phyloP scores from a whole-genome alignment of 1,139 yeast genomes.

The Nakaseomyces kungkrabaensis region DNA sequence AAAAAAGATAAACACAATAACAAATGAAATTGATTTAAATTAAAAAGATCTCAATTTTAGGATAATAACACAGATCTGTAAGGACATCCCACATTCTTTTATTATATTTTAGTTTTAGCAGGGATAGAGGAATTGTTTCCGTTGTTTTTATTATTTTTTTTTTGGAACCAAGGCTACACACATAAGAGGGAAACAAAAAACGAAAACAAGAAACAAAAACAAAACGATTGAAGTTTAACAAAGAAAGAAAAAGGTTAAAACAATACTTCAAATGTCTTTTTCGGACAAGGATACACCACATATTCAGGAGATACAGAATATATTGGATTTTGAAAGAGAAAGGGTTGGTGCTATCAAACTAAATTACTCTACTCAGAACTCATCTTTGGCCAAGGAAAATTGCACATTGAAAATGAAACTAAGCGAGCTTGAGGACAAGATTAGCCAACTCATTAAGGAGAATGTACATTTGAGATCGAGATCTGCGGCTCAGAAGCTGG shows the following conservation, averaged over 20 bases:
- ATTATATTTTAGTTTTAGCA: too few relatives aligned
- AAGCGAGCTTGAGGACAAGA: constrained; percentile 40
- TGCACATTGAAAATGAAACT: constrained; percentile 41
- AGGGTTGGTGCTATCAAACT: constrained; percentile 14
- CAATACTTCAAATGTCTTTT: neutral
- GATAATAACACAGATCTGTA: neutral
- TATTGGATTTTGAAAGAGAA: constrained; percentile 15
- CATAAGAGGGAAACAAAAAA: too few relatives aligned
- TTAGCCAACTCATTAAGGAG: constrained; percentile 40
- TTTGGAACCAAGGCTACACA: too few relatives aligned
- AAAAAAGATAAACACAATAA: too few relatives aligned
- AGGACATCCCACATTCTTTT: too few relatives aligned
- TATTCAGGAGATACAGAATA: constrained; percentile 21
- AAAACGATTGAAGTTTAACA: too few relatives aligned
- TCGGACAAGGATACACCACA: constrained; percentile 8
- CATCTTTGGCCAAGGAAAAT: constrained; percentile 46
- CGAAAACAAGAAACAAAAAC: too few relatives aligned
- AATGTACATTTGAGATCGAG: constrained; percentile 35
- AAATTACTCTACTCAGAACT: constrained; percentile 33
- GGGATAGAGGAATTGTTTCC: too few relatives aligned
- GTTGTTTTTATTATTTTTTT: too few relatives aligned
- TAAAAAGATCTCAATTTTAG: too few relatives aligned
- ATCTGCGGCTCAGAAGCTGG: constrained; percentile 26
- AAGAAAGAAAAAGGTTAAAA: neutral
- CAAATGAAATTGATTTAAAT: too few relatives aligned